Evolutionary conservation across 2,329 filamentous ascomycete species (phyloP), one percentile per base, ranked within the genome.

Genomic region (Intubia oerlemansii): DNA sequence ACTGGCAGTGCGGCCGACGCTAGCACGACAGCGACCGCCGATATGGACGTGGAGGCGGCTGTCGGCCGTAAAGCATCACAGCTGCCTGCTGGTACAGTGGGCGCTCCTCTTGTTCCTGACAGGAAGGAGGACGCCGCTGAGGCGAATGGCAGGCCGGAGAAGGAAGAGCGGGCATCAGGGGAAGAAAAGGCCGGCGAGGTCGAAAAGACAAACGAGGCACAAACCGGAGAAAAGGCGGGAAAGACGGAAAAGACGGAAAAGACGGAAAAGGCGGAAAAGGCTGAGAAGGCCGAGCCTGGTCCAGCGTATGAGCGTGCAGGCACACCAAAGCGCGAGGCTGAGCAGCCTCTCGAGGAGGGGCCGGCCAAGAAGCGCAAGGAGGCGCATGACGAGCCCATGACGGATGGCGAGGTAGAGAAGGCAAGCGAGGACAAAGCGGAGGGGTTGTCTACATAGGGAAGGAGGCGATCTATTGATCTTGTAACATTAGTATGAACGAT

Each of bases 21-120:
- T 8, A 23, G 19, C 34, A 39, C 27, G 21, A 40, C 62, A n/a
- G 53, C 56, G 27, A 58, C 62, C 48, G 55, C 58, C 29, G 59
- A 54, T 10, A 66, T 72, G 34, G 61, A 72, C 39, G 48, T 72
- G 14, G 65, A 67, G 42, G 65, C 64, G 13, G 66, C 67, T 4
- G 63, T 71, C 4, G 67, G 67, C 1, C 51, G 66, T 15, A 64
- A 56, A 34, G 44, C 48, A 3, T 42, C 47, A 17, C 27, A 25
- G 18, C 32, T 37, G 29, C 20, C 36, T 3, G 7, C 33, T 35
- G 19, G 37, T 33, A 14, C 41, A n/a, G 34, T 39, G 21, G 28
- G 17, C 10, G 33, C 30, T 10, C 28, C 30, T 1, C n/a, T 34
- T 1, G 30, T 34, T 4, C 33, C n/a, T 18, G 23, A 19, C 25